Percentiles rank a stretch among this genome's conserved stretches.
Conservation (phyloP, 148 eudicot species). For the Amaranthus palmeri region DNA sequence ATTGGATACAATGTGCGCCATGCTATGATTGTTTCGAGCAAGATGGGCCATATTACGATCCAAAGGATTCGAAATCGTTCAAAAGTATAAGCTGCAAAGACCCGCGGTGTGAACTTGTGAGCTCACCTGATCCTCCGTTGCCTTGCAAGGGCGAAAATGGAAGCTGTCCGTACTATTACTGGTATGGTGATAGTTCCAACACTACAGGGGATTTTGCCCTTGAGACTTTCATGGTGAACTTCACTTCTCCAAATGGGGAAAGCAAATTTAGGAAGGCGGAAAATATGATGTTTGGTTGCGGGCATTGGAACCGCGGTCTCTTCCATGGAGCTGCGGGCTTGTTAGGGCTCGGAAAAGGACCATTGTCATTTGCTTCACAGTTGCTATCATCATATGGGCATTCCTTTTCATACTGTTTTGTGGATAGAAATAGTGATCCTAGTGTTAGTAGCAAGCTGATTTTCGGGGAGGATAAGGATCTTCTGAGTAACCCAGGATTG, state of each 20-base stretch:
- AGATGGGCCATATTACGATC: conserved; percentile 66
- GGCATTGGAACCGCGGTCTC: conserved; percentile 94
- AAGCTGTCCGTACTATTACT: conserved; percentile 80
- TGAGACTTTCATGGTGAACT: conserved; percentile 82
- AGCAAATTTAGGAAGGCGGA: conserved; percentile 51
- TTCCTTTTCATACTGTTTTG: conserved; percentile 90
- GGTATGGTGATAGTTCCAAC: conserved; percentile 98
- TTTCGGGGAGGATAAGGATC: conserved; percentile 76
- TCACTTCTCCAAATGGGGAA: conserved; percentile 43
- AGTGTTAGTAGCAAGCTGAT: conserved; percentile 87
- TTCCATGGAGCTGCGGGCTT: conserved; percentile 97
- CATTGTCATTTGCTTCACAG: conserved; percentile 85
- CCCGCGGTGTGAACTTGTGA: conserved; percentile 61
- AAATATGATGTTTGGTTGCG: conserved; percentile 91
- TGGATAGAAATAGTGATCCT: conserved; percentile 66
- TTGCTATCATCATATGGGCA: conserved; percentile 75
- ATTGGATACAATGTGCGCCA: conserved; percentile 89
- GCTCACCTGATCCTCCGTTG: conserved; percentile 61
- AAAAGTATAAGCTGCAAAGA: conserved; percentile 64
- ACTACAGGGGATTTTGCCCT: conserved; percentile 88
- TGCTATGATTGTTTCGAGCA: conserved; percentile 88
- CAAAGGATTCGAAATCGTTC: conserved; percentile 51
- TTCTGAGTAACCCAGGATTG: conserved; percentile 47
- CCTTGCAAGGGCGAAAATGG: conserved; percentile 39
- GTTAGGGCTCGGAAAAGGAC: conserved; percentile 87